Conservation (phyloP, 225 moss, liverwort and hornwort species). For the Sphagnum tenellum region DNA sequence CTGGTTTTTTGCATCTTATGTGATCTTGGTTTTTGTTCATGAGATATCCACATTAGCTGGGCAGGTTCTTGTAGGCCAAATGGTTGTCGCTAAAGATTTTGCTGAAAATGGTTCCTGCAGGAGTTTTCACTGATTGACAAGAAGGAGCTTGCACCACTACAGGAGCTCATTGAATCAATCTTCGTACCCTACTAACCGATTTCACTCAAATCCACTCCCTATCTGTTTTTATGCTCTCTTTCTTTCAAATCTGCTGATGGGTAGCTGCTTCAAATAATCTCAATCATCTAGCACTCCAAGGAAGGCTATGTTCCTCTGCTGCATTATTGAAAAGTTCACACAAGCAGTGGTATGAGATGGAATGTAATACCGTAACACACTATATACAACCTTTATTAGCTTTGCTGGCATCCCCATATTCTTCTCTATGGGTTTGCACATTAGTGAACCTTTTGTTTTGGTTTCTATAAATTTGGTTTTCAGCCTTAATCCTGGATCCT, state of each 20-base stretch:
- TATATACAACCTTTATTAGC: too few relatives aligned
- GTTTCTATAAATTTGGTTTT: too few relatives aligned
- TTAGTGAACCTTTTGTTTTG: too few relatives aligned
- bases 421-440: too few relatives aligned
- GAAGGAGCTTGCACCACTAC: constrained; percentile 97
- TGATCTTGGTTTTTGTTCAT: too few relatives aligned
- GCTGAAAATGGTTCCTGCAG: constrained; percentile 15
- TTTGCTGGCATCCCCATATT: too few relatives aligned
- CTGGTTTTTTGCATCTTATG: too few relatives aligned
- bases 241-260: neutral
- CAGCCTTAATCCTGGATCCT: too few relatives aligned
- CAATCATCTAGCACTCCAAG: neutral
- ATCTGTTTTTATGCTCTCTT: neutral
- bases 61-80: too few relatives aligned
- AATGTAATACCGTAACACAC: too few relatives aligned
- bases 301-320: neutral
- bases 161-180: constrained; percentile 98
- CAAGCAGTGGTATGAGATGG: neutral
- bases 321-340: neutral
- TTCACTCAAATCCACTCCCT: neutral
- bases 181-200: constrained; percentile 69
- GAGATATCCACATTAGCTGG: too few relatives aligned
- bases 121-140: constrained; percentile 94
- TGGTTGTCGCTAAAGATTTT: too few relatives aligned
- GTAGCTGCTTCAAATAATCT: neutral